Conservation (phyloP, 2,329 filamentous ascomycete species). For the Periconia sp. region DNA sequence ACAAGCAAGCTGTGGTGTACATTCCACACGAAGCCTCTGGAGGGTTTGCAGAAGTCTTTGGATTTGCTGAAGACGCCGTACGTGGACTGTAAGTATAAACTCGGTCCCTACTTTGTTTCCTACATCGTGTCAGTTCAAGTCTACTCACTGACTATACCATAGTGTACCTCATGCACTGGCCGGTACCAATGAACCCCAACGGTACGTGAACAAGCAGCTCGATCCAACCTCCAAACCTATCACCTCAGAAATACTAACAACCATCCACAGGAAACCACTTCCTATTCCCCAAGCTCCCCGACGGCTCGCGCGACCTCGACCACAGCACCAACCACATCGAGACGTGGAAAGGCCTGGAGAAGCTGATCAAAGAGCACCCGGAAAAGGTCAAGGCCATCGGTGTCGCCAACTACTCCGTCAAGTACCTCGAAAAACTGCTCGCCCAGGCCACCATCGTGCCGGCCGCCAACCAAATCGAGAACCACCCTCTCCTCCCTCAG, state of each 20-base stretch:
- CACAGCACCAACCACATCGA: slow-evolving; percentile 69
- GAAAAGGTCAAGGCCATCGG: slow-evolving; percentile 54
- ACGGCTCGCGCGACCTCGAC: slow-evolving; percentile 75
- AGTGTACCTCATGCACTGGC: slow-evolving; percentile 81
- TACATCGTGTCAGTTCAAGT: no score
- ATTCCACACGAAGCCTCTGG: slow-evolving; percentile 70
- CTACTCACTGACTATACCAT: no score
- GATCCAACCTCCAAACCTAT: neutral
- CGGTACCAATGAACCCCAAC: slow-evolving; percentile 76
- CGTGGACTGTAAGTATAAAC: slow-evolving; percentile 56
- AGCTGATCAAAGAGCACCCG: slow-evolving; percentile 50
- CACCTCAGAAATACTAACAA: neutral
- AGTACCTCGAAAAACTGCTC: slow-evolving; percentile 54
- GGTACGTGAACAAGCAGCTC: slow-evolving; percentile 44
- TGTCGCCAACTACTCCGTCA: slow-evolving; percentile 53
- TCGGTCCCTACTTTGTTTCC: no score
- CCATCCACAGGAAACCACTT: slow-evolving; percentile 64
- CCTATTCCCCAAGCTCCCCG: slow-evolving; percentile 71
- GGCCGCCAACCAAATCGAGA: slow-evolving; percentile 73
- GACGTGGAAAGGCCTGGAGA: slow-evolving; percentile 78
- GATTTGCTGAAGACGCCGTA: slow-evolving; percentile 76
- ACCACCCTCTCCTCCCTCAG: slow-evolving; percentile 71
- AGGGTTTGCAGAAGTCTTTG: slow-evolving; percentile 72
- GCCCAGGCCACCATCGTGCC: slow-evolving; percentile 64
- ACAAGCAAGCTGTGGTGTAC: slow-evolving; percentile 86